phyloP scores from a whole-genome alignment of 179 eudicot genomes.

The Patellifolia procumbens region DNA sequence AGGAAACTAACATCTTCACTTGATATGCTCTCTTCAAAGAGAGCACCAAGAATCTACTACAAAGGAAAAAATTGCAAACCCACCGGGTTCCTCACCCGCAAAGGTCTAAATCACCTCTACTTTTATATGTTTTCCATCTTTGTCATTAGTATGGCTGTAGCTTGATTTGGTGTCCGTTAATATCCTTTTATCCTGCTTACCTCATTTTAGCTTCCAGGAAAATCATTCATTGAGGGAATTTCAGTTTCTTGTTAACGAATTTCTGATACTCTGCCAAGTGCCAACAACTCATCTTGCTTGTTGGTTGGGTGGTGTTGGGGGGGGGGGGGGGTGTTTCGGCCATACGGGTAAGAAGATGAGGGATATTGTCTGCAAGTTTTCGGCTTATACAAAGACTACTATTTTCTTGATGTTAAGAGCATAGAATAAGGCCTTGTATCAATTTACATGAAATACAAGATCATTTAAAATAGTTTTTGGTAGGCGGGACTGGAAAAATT shows the following conservation, averaged over 20 bases:
- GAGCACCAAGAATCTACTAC: constrained; percentile 80
- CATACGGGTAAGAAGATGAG: no score
- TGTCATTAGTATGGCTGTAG: background rate
- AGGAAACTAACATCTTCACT: constrained; percentile 85
- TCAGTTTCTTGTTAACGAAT: background rate
- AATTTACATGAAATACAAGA: background rate
- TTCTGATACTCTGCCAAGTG: background rate
- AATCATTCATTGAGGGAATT: background rate
- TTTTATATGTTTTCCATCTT: background rate
- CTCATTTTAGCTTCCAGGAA: background rate
- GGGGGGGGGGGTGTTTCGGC: background rate
- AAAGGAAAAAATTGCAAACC: constrained; percentile 93
- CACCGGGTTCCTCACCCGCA: constrained; percentile 89
- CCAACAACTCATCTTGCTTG: background rate
- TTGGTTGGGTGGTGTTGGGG: background rate
- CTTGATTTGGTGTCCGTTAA: no score
- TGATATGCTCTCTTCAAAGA: constrained; percentile 73
- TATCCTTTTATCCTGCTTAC: no score
- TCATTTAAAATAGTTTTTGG: background rate
- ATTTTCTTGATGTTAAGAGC: background rate
- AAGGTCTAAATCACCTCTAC: constrained; percentile 45
- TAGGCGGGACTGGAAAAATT: background rate
- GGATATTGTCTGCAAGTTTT: background rate
- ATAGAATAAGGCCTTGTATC: no score
- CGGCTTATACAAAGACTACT: background rate